Conservation (phyloP, 129 eudicot genomes). For the Chrysanthemum makinoi region DNA sequence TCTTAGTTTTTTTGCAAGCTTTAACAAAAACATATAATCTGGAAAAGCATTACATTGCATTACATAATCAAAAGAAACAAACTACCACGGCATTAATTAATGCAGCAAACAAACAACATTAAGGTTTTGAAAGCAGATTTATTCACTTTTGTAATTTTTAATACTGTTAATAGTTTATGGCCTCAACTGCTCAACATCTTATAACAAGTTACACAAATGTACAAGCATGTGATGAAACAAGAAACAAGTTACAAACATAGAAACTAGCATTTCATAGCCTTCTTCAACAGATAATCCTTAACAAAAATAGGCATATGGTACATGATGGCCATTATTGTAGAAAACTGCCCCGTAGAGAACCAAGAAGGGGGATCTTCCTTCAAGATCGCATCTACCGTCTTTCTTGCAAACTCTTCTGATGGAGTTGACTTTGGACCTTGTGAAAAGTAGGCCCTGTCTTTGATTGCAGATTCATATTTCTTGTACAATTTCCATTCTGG, state of each 20-base stretch:
- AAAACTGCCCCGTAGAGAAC: slow-evolving; percentile 69
- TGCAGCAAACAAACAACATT: too few relatives aligned
- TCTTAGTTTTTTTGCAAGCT: too few relatives aligned
- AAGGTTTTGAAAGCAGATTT: too few relatives aligned
- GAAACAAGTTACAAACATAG: slow-evolving; percentile 2
- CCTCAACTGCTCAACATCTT: background rate
- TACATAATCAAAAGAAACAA: too few relatives aligned
- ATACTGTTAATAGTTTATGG: too few relatives aligned
- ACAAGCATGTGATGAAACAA: background rate
- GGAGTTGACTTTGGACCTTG: slow-evolving; percentile 66
- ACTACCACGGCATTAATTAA: too few relatives aligned
- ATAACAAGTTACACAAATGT: slow-evolving; percentile 1
- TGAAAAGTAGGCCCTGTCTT: slow-evolving; percentile 58
- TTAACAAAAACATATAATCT: too few relatives aligned
- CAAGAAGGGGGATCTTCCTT: slow-evolving; percentile 72
- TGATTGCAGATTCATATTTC: slow-evolving; percentile 63
- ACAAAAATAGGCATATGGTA: slow-evolving; percentile 73
- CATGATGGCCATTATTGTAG: slow-evolving; percentile 61
- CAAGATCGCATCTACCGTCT: slow-evolving; percentile 59
- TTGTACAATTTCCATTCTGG: slow-evolving; percentile 95
- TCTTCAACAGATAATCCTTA: slow-evolving; percentile 57
- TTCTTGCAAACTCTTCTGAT: slow-evolving; percentile 78
- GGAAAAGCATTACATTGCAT: too few relatives aligned
- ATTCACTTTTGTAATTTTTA: too few relatives aligned
- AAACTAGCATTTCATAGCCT: slow-evolving; percentile 48